Evolutionary conservation across 495 filamentous ascomycete genomes (phyloP).

Genomic region (Aspergillus campestris): DNA sequence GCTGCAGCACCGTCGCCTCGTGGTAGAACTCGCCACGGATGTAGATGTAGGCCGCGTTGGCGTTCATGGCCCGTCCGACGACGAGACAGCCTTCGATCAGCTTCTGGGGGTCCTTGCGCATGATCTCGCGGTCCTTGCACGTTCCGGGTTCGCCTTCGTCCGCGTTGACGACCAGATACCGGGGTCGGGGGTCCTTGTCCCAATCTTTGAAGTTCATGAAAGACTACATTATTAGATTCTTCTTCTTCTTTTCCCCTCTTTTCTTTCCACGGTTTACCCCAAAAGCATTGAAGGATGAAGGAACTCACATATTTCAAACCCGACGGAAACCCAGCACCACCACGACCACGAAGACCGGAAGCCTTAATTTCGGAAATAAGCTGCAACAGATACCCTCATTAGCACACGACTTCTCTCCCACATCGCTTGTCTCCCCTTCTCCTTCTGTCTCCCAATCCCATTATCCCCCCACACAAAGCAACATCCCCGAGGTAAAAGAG

Average conservation of each 20-base stretch:
- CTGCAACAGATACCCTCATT: slow-evolving; percentile 28
- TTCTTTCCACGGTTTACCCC: not conserved
- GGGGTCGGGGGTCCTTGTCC: slow-evolving; percentile 94
- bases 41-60: slow-evolving; percentile 97
- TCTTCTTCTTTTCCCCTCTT: too few species aligned
- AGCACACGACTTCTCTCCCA: too few species aligned
- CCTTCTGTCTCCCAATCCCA: too few species aligned
- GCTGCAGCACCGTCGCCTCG: slow-evolving; percentile 88
- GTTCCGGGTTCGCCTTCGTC: slow-evolving; percentile 98
- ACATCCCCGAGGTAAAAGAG: not conserved
- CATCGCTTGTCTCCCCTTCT: too few species aligned
- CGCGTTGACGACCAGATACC: slow-evolving; percentile 95
- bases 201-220: slow-evolving; percentile 99
- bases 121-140: slow-evolving; percentile 99
- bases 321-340: slow-evolving; percentile 95
- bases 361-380: slow-evolving; percentile 95
- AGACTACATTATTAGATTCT: slow-evolving; percentile 46
- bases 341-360: slow-evolving; percentile 89
- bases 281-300: not conserved
- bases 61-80: slow-evolving; percentile 95
- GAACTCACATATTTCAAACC: slow-evolving; percentile 92
- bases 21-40: slow-evolving; percentile 98
- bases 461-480: too few species aligned
- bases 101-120: slow-evolving; percentile 99
- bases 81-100: slow-evolving; percentile 95